Evolutionary conservation across 768 basidiomycete genomes (phyloP).

Genomic region (Auriculariales sp.): DNA sequence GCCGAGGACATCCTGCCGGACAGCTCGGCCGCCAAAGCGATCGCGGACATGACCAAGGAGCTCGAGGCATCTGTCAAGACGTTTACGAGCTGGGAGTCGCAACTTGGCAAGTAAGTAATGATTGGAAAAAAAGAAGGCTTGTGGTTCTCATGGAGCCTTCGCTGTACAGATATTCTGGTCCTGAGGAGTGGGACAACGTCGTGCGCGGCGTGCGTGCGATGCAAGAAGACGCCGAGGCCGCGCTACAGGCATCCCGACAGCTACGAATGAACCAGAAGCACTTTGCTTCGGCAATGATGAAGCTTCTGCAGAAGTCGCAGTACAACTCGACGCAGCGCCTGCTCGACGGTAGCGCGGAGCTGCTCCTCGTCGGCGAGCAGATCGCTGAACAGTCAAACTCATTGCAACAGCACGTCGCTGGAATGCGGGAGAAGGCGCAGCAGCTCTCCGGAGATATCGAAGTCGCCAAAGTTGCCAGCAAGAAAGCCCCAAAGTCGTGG

Average conservation of each 20-base stretch:
- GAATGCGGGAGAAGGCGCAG: neutral
- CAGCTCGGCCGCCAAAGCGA: neutral
- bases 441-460: neutral
- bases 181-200: neutral
- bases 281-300: neutral
- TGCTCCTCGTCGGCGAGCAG: neutral
- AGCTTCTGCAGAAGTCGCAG: neutral
- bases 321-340: neutral
- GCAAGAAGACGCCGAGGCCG: neutral
- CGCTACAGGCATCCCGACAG: neutral
- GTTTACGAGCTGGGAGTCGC: neutral
- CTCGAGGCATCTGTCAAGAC: neutral
- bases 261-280: neutral
- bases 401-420: neutral
- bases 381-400: neutral
- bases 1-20: neutral
- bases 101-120: neutral
- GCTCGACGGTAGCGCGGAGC: neutral
- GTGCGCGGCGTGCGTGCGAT: neutral
- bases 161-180: neutral
- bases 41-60: conserved; percentile 1
- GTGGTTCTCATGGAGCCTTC: neutral
- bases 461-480: neutral
- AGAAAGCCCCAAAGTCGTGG: neutral
- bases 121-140: neutral